A percentile compares a stretch with the other conserved stretches of the same genome.
These are phyloP conservation scores for Coemansia sp. DNA, from an alignment of 192 early-diverging fungal species.

Conservation along the genomic window DNA sequence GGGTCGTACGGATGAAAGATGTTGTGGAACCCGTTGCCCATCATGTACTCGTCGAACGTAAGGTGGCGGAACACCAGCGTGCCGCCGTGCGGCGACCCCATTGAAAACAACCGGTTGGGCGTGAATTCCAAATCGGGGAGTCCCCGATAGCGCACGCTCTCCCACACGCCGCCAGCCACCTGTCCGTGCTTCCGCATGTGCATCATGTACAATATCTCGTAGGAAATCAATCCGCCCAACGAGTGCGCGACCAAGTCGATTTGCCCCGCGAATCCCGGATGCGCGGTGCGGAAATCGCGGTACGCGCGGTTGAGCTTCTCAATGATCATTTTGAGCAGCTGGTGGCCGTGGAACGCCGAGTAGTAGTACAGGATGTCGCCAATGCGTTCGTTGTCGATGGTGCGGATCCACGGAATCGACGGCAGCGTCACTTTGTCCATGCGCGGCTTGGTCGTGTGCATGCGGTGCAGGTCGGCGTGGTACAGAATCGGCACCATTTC, in stretches of 20 bases:
- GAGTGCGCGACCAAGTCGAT: conserved; percentile 63
- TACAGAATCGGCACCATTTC: conserved; percentile 36
- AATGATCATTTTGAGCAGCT: conserved; percentile 55
- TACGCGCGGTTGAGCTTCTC: conserved; percentile 58
- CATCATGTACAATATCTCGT: conserved; percentile 58
- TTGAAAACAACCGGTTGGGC: conserved; percentile 33
- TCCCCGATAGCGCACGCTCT: conserved; percentile 11
- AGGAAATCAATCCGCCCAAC: conserved; percentile 65
- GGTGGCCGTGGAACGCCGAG: conserved; percentile 44
- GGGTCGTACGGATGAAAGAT: conserved; percentile 75
- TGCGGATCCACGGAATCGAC: conserved; percentile 51
- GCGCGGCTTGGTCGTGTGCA: conserved; percentile 21
- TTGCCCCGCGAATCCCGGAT: conserved; percentile 62
- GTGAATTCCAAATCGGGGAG: conserved; percentile 21
- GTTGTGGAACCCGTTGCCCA: conserved; percentile 60
- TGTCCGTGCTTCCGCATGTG: background rate
- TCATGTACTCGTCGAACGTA: conserved; percentile 51
- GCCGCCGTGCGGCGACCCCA: conserved; percentile 51
- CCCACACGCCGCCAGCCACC: conserved; percentile 10
- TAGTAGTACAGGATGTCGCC: conserved; percentile 52
- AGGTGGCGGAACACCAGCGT: conserved; percentile 63
- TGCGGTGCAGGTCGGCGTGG: conserved; percentile 35
- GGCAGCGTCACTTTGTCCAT: conserved; percentile 49
- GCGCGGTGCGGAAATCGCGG: conserved; percentile 46
- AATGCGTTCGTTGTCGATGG: conserved; percentile 45